Evolutionary conservation across 1,284 basidiomycete genomes (phyloP).

Genomic region (Austropuccinia psidii): DNA sequence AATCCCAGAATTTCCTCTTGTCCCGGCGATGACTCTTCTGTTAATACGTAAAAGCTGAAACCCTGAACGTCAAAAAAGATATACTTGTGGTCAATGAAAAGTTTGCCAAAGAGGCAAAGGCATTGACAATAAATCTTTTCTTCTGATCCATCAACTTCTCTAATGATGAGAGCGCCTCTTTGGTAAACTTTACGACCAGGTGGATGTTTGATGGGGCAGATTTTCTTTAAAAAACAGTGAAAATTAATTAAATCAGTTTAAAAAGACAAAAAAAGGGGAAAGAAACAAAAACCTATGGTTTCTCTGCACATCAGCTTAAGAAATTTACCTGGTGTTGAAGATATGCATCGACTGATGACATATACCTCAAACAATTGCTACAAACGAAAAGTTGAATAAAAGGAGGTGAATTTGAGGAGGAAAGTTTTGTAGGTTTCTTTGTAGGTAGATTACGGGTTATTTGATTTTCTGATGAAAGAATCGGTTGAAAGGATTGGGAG

Average conservation of each 20-base stretch:
- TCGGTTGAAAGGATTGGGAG: too few species aligned
- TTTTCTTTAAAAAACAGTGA: conserved; percentile 55
- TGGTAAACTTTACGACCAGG: conserved; percentile 88
- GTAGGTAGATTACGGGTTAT: too few species aligned
- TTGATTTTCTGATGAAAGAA: too few species aligned
- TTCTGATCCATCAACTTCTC: conserved; percentile 85
- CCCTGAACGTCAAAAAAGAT: conserved; percentile 72
- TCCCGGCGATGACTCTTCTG: conserved; percentile 66
- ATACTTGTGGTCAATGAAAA: conserved; percentile 99
- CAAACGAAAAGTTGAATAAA: conserved; percentile 71
- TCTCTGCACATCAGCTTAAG: background rate
- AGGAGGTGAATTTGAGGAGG: too few species aligned
- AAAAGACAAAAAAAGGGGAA: background rate
- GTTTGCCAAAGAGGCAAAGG: conserved; percentile 86
- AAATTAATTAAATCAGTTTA: background rate
- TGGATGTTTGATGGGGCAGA: conserved; percentile 65
- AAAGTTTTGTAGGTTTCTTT: too few species aligned
- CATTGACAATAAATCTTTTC: conserved; percentile 95
- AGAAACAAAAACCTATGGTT: background rate
- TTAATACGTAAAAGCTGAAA: conserved; percentile 82
- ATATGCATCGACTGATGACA: conserved; percentile 65
- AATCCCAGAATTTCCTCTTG: conserved; percentile 80
- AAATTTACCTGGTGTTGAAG: conserved; percentile 63
- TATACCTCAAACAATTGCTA: conserved; percentile 94
- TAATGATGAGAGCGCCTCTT: conserved; percentile 78